phyloP scores from a whole-genome alignment of 1,284 basidiomycete genomes.

The Cutaneotrichosporon daszewskae region DNA sequence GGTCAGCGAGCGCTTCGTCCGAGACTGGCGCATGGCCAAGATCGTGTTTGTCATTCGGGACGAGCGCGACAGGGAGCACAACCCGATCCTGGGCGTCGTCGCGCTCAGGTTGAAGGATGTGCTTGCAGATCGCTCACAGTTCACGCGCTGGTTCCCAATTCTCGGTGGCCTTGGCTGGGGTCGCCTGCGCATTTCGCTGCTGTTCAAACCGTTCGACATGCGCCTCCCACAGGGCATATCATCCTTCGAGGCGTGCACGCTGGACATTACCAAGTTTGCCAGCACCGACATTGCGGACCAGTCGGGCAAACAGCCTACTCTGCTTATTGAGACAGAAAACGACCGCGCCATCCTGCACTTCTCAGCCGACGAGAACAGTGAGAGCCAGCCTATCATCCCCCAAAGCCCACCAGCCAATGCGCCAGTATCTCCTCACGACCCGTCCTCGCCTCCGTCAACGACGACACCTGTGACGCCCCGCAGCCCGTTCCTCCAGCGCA shows the following conservation, averaged over 20 bases:
- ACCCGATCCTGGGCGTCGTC: slow-evolving; percentile 43
- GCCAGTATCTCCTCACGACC: no score
- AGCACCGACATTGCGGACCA: slow-evolving; percentile 16
- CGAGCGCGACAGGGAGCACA: slow-evolving; percentile 46
- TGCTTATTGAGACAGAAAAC: slow-evolving; percentile 37
- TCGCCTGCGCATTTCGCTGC: slow-evolving; percentile 40
- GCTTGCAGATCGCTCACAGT: slow-evolving; percentile 31
- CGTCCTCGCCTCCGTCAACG: neutral
- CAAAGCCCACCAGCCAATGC: no score
- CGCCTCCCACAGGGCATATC: slow-evolving; percentile 33
- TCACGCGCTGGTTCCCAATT: slow-evolving; percentile 44
- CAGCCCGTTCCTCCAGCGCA: neutral
- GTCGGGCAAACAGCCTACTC: slow-evolving; percentile 17
- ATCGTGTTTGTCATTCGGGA: slow-evolving; percentile 49
- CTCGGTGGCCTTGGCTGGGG: slow-evolving; percentile 46
- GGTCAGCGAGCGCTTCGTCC: slow-evolving; percentile 49
- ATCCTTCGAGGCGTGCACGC: slow-evolving; percentile 42
- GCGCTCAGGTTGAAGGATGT: slow-evolving; percentile 28
- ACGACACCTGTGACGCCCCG: no score
- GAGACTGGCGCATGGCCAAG: slow-evolving; percentile 49
- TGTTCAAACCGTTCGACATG: slow-evolving; percentile 48
- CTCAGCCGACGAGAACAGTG: neutral
- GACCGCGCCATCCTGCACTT: slow-evolving; percentile 14
- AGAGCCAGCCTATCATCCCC: no score
- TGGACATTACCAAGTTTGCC: slow-evolving; percentile 30